Base-by-base conservation (phyloP, 1,284 basidiomycete genomes). In the Sporisorium scitamineum region DNA sequence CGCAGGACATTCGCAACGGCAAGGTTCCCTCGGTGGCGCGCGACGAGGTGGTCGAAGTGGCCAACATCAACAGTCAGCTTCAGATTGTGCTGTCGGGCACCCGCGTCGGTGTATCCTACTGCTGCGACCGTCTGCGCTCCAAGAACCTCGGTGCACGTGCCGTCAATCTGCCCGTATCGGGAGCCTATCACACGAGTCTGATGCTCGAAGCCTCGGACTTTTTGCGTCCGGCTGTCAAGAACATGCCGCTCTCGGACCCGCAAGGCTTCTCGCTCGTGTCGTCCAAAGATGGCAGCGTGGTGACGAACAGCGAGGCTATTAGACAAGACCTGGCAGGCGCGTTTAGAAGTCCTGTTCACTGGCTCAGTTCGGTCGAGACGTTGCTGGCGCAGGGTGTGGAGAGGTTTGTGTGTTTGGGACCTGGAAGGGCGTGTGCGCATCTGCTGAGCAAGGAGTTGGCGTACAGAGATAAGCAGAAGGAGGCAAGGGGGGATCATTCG, bases 51-150 rank as follows among this genome's bases (percentile, higher is more conserved):
- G 84, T 85, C 20, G 84, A 82, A 27, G 75, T 80, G 39, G 75
- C 81, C 68, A 82, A 85, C 64, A 73, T 82, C 77, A 84, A 85
- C 63, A 78, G 76, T 24, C 70, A 80, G 53, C 69, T 82, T 20
- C 84, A 85, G 59, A 80, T 85, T 24, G 83, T 84, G 2, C 56
- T 85, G 2, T 73, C 77, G 3, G 83, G 81, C 20, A 84, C 81
- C 6, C 68, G 76, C 14, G 79, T 81, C 9, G 84, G 80, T 18
- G 84, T 85, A 11, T 77, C 74, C 27, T 79, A 84, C 63, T 79
- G 81, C 14, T 84, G 81, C 61, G 83, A 84, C 42, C 63, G 78
- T 14, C 56, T 85, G 31, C 70, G 78, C 2, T 73, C 71, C 41
- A 69, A 76, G 53, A 72, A 65, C n/a, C 60, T 84, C 10, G 84